Percentiles rank a stretch among this genome's conserved stretches.
Conservation (phyloP, 805 yeast genomes). For the Wickerhamomyces mucosus region DNA sequence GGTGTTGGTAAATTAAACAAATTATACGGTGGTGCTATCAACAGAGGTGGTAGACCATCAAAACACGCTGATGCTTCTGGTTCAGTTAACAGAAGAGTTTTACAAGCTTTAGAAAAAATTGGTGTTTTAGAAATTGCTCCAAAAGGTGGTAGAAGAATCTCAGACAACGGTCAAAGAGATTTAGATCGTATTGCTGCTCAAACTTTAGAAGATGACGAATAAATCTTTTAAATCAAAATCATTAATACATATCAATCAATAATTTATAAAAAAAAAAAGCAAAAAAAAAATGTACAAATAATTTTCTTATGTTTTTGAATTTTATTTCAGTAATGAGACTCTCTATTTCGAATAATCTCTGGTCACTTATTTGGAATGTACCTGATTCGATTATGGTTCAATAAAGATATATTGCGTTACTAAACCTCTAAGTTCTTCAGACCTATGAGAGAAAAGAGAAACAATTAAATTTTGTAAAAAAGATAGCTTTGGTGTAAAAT, state of each 20-base stretch:
- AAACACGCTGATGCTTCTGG: conserved; percentile 99
- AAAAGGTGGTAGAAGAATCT: conserved; percentile 99
- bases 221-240: conserved; percentile 7
- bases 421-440: no score
- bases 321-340: no score
- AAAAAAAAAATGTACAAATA: conserved; percentile 10
- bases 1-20: conserved; percentile 99
- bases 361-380: no score
- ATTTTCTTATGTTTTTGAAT: conserved; percentile 1
- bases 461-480: no score
- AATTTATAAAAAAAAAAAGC: conserved; percentile 5
- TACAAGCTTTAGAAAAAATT: conserved; percentile 96
- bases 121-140: conserved; percentile 94
- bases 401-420: no score
- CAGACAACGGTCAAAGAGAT: conserved; percentile 99
- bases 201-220: conserved; percentile 86
- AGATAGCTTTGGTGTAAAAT: no score
- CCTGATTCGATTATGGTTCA: no score
- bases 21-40: conserved; percentile 97
- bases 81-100: conserved; percentile 96
- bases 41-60: conserved; percentile 98
- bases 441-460: no score
- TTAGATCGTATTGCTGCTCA: conserved; percentile 99
- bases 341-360: no score
- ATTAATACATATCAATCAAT: conserved; percentile 5